Evolutionary conservation across 1,139 yeast genomes (phyloP), one percentile per base, ranked within the genome.

Genomic region (Pichia sp.): DNA sequence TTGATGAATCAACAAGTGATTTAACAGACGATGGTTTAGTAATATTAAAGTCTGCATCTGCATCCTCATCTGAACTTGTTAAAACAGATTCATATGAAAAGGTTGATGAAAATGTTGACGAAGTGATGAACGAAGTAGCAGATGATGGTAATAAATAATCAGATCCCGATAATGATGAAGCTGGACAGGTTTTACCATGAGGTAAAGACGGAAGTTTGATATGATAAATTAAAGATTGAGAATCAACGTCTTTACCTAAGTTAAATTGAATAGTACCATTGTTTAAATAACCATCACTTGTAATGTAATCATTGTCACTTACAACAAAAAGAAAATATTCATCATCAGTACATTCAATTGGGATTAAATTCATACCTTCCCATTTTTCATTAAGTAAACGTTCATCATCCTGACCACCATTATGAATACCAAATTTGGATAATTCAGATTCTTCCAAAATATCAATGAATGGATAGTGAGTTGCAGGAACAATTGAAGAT

Each of bases 231-330:
- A 85, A 56, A 9, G 81, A 71, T 57, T 80, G 80, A 53, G 83
- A 69, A 24, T 79, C 75, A 53, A 79, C 73, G 1, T 84, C 71
- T 3, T 81, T 82, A 13, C 80, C 75, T 7, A 80, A 72, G 36
- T 69, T 55, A 50, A 70, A 61, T 1, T 55, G 44, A 16, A 50
- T 50, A 4, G 24, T 44, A 30, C 65, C 65, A 42, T 53, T 56
- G 30, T 55, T 48, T 54, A 54, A 52, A 40, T 32, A 49, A 27
- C 64, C 76, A 20, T 59, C 53, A 18, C 61, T 55, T 3, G 72
- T 61, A 22, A 74, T 63, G 52, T 63, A 47, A 51, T 67, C 67
- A 54, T 69, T 64, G 66, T 62, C 69, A 46, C 73, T 70, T 1
- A 77, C 77, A 0, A 89, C 77, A 53, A 83, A 68, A 7, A 66